Conservation (phyloP, 495 filamentous ascomycete genomes). For the Tuber microsphaerosporum region DNA sequence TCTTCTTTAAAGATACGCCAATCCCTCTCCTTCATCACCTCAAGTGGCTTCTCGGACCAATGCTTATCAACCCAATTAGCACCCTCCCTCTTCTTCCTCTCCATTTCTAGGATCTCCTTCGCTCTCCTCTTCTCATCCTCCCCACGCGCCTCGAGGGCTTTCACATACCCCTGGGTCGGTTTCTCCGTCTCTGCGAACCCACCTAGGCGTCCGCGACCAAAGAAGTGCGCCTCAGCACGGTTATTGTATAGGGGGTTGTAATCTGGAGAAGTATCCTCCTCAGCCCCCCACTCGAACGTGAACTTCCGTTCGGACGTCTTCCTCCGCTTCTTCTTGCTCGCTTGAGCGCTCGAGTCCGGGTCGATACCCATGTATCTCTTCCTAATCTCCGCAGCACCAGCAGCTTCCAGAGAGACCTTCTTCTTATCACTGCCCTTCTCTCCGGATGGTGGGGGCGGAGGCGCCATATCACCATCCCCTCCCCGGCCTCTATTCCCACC, state of each 20-base stretch:
- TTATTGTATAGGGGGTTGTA: conserved; percentile 83
- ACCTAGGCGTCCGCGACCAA: conserved; percentile 70
- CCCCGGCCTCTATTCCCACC: conserved; percentile 12
- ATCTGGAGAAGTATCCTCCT: conserved; percentile 88
- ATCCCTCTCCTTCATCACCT: conserved; percentile 94
- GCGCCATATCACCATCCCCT: conserved; percentile 23
- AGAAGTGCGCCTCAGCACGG: conserved; percentile 66
- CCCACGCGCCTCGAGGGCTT: conserved; percentile 71
- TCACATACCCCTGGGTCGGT: conserved; percentile 65
- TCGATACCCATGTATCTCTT: conserved; percentile 91
- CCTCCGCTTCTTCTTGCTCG: conserved; percentile 91
- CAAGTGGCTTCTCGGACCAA: conserved; percentile 93
- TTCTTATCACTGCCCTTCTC: conserved; percentile 49
- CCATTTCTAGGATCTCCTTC: conserved; percentile 78
- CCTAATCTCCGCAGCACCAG: conserved; percentile 68
- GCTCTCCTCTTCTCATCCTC: conserved; percentile 75
- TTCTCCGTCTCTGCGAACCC: conserved; percentile 74
- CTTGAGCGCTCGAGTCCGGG: conserved; percentile 78
- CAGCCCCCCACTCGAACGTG: conserved; percentile 96
- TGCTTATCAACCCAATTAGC: conserved; percentile 73
- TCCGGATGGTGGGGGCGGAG: conserved; percentile 35
- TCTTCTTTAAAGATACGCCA: conserved; percentile 99
- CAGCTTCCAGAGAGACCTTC: conserved; percentile 57
- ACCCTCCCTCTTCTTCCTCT: conserved; percentile 67
- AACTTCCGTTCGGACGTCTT: conserved; percentile 94